These are phyloP conservation scores for Mucor sp. DNA, from an alignment of 371 early-diverging fungal genomes.

Conservation along the genomic window DNA sequence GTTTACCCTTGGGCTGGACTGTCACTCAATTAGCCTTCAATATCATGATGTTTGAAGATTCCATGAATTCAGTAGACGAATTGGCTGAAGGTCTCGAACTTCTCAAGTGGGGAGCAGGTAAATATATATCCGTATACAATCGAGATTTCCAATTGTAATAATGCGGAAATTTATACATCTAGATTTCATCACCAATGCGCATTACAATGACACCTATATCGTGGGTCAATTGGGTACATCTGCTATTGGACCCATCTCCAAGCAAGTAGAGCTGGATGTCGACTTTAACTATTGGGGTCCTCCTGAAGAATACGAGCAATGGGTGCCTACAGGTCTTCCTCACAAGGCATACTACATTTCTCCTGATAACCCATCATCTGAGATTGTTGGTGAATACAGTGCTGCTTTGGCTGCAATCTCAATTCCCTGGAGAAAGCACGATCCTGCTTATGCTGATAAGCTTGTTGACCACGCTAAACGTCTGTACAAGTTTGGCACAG, in stretches of 20 bases:
- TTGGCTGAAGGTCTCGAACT: slow-evolving; percentile 54
- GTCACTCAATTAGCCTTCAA: slow-evolving; percentile 57
- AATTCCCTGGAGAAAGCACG: slow-evolving; percentile 44
- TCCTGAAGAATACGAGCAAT: slow-evolving; percentile 59
- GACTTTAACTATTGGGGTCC: slow-evolving; percentile 66
- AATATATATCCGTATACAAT: neutral
- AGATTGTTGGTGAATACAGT: slow-evolving; percentile 57
- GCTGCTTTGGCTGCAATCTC: slow-evolving; percentile 54
- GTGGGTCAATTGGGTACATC: slow-evolving; percentile 58
- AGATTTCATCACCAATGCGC: slow-evolving; percentile 56
- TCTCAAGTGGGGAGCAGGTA: slow-evolving; percentile 57
- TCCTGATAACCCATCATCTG: slow-evolving; percentile 54
- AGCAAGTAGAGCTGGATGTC: slow-evolving; percentile 49
- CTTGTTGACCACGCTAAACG: slow-evolving; percentile 48
- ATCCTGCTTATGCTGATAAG: slow-evolving; percentile 47
- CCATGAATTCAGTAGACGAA: slow-evolving; percentile 54
- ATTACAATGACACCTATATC: slow-evolving; percentile 53
- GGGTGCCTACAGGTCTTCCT: slow-evolving; percentile 52
- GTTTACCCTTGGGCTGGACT: slow-evolving; percentile 57
- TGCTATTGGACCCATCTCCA: slow-evolving; percentile 49
- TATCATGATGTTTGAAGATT: slow-evolving; percentile 53
- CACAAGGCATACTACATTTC: slow-evolving; percentile 54
- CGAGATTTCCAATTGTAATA: neutral
- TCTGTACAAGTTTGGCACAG: slow-evolving; percentile 50
- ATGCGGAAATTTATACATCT: slow-evolving; percentile 4